Conservation (phyloP, 257 asterid species). For the Forsythia suspensa region DNA sequence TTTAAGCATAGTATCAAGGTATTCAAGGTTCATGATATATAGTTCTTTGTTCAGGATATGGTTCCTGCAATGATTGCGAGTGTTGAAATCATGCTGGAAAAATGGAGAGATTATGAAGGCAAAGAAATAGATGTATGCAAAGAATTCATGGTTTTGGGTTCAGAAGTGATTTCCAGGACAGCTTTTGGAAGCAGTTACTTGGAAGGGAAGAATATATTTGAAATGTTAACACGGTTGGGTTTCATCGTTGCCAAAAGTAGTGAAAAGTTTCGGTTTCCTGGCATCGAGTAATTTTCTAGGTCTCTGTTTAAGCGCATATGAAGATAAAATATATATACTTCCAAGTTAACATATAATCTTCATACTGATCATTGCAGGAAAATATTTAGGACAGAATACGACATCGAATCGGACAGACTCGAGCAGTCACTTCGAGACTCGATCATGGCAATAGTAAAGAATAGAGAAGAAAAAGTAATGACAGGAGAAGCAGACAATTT, state of each 20-base stretch:
- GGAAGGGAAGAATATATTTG: conserved; percentile 59
- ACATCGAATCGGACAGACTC: conserved; percentile 41
- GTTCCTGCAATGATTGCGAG: conserved; percentile 57
- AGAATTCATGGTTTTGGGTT: conserved; percentile 43
- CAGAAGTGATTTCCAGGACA: conserved; percentile 65
- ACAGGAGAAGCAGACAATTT: conserved; percentile 11
- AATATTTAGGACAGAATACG: conserved; percentile 32
- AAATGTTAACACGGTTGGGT: conserved; percentile 43
- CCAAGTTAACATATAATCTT: not conserved
- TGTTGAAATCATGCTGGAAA: conserved; percentile 48
- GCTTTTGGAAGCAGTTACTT: conserved; percentile 67
- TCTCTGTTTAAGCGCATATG: not conserved
- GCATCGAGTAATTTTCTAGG: conserved; percentile 30
- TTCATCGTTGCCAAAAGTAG: conserved; percentile 22
- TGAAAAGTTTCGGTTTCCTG: conserved; percentile 30
- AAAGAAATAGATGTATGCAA: conserved; percentile 41
- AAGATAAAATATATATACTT: not conserved
- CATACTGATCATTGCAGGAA: conserved; percentile 24
- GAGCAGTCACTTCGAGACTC: conserved; percentile 40
- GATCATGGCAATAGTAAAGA: conserved; percentile 33
- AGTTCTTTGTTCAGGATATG: conserved; percentile 37
- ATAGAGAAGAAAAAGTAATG: conserved; percentile 34
- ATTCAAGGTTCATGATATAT: no score
- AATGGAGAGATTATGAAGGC: conserved; percentile 43
- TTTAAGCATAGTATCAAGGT: no score